Evolutionary conservation across 1,284 basidiomycete genomes (phyloP).

Genomic region (Sporisorium graminicola): DNA sequence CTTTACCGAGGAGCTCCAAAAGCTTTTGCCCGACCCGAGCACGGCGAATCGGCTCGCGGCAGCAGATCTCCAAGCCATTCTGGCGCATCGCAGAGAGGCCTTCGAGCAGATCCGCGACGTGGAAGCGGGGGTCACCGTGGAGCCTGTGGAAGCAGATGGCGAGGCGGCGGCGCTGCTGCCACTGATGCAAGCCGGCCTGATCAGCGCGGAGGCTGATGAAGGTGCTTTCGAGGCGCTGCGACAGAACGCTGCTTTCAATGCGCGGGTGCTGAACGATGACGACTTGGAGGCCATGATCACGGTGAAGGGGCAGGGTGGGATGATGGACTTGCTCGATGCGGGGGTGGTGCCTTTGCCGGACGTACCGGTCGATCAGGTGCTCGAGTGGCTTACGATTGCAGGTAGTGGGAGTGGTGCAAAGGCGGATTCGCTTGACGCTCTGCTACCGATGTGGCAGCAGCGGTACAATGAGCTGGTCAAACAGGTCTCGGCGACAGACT

Average conservation of each 20-base stretch:
- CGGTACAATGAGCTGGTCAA: conserved; percentile 2
- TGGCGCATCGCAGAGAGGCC: conserved; percentile 19
- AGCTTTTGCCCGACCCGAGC: conserved; percentile 21
- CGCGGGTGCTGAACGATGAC: conserved; percentile 44
- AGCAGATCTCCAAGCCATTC: conserved; percentile 17
- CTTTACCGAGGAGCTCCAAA: conserved; percentile 34
- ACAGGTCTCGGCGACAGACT: background rate
- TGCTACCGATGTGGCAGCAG: conserved; percentile 6
- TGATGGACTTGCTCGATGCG: conserved; percentile 9
- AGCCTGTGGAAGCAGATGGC: conserved; percentile 41
- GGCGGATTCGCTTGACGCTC: background rate
- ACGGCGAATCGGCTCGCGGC: conserved; percentile 12
- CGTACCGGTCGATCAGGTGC: conserved; percentile 21
- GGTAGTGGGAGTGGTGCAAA: background rate
- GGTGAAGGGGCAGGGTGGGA: background rate
- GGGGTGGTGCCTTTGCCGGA: conserved; percentile 13
- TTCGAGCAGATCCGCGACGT: conserved; percentile 18
- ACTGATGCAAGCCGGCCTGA: conserved; percentile 23
- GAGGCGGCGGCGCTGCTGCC: conserved; percentile 41
- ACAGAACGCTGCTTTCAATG: conserved; percentile 39
- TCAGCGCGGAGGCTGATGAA: conserved; percentile 23
- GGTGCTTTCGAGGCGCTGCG: conserved; percentile 30
- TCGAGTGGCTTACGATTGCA: conserved; percentile 15
- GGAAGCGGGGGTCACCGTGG: conserved; percentile 14
- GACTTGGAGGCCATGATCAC: conserved; percentile 37